Evolutionary conservation across 1,139 yeast genomes (phyloP), one percentile per base, ranked within the genome.

Genomic region (Kodamaea suecica): DNA sequence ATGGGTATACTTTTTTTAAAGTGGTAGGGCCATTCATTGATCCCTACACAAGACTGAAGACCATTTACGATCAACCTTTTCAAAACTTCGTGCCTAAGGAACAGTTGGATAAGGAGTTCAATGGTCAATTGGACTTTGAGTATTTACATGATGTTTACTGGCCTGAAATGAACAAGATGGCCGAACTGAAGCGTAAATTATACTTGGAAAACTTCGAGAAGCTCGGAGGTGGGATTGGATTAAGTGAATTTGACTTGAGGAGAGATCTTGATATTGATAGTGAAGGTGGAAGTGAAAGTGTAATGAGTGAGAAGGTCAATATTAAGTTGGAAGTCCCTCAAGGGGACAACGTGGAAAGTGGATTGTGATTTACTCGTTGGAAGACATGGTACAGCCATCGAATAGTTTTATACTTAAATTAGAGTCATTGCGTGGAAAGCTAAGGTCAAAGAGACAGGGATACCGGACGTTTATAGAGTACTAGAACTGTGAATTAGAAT

Each of bases 11-110:
- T 1, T 70, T 70, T 40, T 59, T 70, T 36, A 70, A 70, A 48
- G 53, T 70, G 30, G 70, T 67, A 25, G 72, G 68, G 26, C 76
- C 76, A 5, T 70, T 70, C 40, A 70, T 70, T 39, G 76, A 70
- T 48, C 76, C 76, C 3, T 64, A 67, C 42, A 70, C 76, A 11
- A 55, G 75, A 40, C 72, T 66, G 58, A 70, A 70, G 48, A 66
- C 71, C 42, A 69, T 70, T 10, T 70, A 65, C 44, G 76, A 70
- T 44, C 70, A 68, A 41, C 76, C 76, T 9, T 70, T 70, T 44
- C 65, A 60, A 23, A 54, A 69, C 42, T 70, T 63, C 36, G 75
- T 70, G 1, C 76, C 76, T 2, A 53, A 49, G 24, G 68, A 63
- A 38, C 76, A 70, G 48, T 57, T 70, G 39, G 76, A 70, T 44